Base-by-base conservation (phyloP, 2,329 filamentous ascomycete species). In the Tothia fuscella region DNA sequence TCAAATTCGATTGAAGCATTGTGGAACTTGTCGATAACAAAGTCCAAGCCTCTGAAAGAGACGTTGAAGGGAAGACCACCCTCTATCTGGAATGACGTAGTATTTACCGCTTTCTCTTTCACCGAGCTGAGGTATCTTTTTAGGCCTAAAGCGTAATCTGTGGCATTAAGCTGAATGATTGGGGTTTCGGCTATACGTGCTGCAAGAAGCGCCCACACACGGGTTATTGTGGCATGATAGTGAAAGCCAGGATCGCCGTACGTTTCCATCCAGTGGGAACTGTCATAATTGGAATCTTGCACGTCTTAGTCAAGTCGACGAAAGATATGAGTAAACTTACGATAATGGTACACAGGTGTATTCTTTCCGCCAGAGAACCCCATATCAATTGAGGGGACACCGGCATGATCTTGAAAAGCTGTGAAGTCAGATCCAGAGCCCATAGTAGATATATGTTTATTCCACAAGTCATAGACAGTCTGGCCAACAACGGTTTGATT, bases 221-320 rank as follows among this genome's bases (percentile, higher is more conserved):
- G 61, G 2, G 66, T 61, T 17, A 69, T 65, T 1, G 67, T 59
- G 17, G 60, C 60, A 51, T 80, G 76, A 50, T 80, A 77, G 6
- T 68, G 56, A 59, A 72, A 79, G 9, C 58, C 63, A 1, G 66
- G 63, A 49, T 93, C 86, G 3, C 84, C 84, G 49, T 76, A 86
- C 3, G 66, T 79, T 12, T 79, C 70, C 82, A 91, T 91, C 85
- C 85, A 93, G 52, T 80, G 67, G 55, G 83, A 88, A 25, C 74
- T 82, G 55, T 93, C 86, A 55, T 88, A 93, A 60, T 91, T 91
- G 47, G 75, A 74, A 56, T 93, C n/a, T n/a, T n/a, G n/a, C n/a
- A n/a, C n/a, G n/a, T n/a, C n/a, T n/a, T n/a, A n/a, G n/a, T n/a
- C n/a, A n/a, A n/a, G n/a, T n/a, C n/a, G n/a, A n/a, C n/a, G n/a